phyloP scores from a whole-genome alignment of 805 yeast species.

The Metschnikowia picachoensis region DNA sequence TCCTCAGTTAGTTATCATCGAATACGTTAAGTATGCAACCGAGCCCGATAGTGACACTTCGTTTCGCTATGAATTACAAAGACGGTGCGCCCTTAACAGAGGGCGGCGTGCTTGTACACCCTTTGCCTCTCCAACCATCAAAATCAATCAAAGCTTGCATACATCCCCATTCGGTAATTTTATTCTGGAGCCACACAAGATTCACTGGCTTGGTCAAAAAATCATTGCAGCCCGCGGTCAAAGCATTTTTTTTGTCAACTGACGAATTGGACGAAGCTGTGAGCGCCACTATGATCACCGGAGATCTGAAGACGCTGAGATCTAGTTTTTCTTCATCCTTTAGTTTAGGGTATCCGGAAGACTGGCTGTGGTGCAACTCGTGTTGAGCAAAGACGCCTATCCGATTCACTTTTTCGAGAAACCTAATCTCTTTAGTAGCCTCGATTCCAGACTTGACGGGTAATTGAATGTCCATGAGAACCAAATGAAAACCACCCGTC shows the following conservation, averaged over 20 bases:
- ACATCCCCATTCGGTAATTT: constrained; percentile 97
- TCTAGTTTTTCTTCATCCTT: constrained; percentile 55
- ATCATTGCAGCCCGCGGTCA: constrained; percentile 97
- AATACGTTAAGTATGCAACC: no score
- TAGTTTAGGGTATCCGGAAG: constrained; percentile 22
- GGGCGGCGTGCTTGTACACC: background rate
- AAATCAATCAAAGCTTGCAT: constrained; percentile 97
- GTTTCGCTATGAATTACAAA: no score
- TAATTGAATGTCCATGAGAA: constrained; percentile 94
- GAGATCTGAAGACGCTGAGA: constrained; percentile 67
- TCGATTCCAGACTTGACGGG: constrained; percentile 96
- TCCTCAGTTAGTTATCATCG: no score
- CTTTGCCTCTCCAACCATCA: constrained; percentile 67
- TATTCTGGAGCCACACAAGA: constrained; percentile 87
- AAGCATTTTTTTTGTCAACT: constrained; percentile 82
- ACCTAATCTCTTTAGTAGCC: constrained; percentile 87
- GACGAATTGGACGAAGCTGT: constrained; percentile 84
- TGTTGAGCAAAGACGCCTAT: constrained; percentile 64
- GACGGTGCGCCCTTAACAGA: no score
- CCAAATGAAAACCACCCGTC: constrained; percentile 89
- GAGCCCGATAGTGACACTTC: no score
- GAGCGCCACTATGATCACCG: constrained; percentile 96
- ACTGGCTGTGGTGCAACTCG: constrained; percentile 23
- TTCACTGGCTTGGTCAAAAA: constrained; percentile 95
- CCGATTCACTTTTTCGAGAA: constrained; percentile 73